Conservation (phyloP, 1,284 basidiomycete species). For the Meira miltonrushii region DNA sequence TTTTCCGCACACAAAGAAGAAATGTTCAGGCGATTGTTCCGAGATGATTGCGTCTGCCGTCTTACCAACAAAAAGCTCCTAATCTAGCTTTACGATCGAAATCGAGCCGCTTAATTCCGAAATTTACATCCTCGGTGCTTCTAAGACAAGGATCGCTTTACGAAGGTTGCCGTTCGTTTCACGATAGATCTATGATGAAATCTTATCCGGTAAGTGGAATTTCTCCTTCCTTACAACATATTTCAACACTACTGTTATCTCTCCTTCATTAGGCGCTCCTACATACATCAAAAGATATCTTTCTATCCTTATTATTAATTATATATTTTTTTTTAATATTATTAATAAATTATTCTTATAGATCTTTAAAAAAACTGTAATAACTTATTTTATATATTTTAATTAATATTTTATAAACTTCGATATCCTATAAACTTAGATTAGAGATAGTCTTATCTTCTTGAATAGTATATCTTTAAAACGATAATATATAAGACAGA, state of each 20-base stretch:
- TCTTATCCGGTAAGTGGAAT: constrained; percentile 73
- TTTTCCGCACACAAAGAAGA: constrained; percentile 86
- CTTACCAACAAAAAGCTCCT: constrained; percentile 95
- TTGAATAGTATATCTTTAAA: too few species aligned
- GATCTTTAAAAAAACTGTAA: too few species aligned
- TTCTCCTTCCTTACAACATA: constrained; percentile 76
- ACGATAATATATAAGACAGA: too few species aligned
- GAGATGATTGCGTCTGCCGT: constrained; percentile 88
- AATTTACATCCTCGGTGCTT: constrained; percentile 80
- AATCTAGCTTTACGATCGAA: constrained; percentile 86
- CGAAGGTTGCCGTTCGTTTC: constrained; percentile 86
- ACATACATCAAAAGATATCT: constrained; percentile 90
- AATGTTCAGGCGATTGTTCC: constrained; percentile 82
- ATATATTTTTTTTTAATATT: too few species aligned
- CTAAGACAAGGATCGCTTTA: constrained; percentile 88
- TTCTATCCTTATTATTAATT: too few species aligned
- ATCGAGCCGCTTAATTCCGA: constrained; percentile 58
- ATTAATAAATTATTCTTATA: too few species aligned
- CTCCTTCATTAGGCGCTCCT: constrained; percentile 72
- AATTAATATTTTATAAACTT: too few species aligned
- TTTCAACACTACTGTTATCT: constrained; percentile 74
- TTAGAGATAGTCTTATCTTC: too few species aligned
- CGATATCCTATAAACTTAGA: too few species aligned
- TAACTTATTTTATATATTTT: too few species aligned
- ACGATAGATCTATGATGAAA: constrained; percentile 67